Percentiles rank a stretch among this genome's conserved stretches.
These are phyloP conservation scores for Mimosa bimucronata DNA, from an alignment of 306 rosid genomes.

Conservation along the genomic window DNA sequence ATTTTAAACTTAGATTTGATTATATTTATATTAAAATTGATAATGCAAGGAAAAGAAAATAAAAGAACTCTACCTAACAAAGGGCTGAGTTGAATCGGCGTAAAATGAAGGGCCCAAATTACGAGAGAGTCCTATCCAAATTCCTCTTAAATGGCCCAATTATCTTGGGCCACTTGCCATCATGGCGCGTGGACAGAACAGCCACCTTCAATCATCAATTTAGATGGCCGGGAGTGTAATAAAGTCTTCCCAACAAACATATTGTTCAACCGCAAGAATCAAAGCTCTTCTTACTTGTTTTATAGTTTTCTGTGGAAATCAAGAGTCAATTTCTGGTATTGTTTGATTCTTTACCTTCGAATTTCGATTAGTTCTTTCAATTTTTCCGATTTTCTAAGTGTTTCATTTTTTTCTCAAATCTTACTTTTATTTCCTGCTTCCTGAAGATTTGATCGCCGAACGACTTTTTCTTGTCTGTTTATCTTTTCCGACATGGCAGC, in stretches of 20 bases:
- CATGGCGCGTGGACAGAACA: slow-evolving; percentile 30
- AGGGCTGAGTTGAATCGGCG: neutral
- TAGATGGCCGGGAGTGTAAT: neutral
- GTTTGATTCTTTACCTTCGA: neutral
- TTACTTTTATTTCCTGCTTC: slow-evolving; percentile 18
- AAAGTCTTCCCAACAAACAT: slow-evolving; percentile 29
- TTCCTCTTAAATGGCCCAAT: slow-evolving; percentile 7
- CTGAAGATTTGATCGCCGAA: slow-evolving; percentile 37
- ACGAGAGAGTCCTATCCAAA: neutral
- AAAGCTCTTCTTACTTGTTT: neutral
- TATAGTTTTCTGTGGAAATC: neutral
- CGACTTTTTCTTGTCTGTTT: slow-evolving; percentile 11
- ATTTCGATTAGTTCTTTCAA: neutral
- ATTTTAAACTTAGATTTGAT: too few species aligned
- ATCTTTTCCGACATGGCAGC: slow-evolving; percentile 55
- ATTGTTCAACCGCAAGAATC: slow-evolving; percentile 22
- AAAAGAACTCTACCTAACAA: neutral
- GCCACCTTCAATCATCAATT: slow-evolving; percentile 31
- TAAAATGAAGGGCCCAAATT: neutral
- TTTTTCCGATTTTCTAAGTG: neutral
- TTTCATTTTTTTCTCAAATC: slow-evolving; percentile 26
- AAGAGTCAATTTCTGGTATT: slow-evolving; percentile 6
- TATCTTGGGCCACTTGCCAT: slow-evolving; percentile 17
- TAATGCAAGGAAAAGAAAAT: too few species aligned
- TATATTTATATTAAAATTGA: too few species aligned